Conservation (phyloP, 768 basidiomycete genomes). For the Rhodosporidiobolus sp. region DNA sequence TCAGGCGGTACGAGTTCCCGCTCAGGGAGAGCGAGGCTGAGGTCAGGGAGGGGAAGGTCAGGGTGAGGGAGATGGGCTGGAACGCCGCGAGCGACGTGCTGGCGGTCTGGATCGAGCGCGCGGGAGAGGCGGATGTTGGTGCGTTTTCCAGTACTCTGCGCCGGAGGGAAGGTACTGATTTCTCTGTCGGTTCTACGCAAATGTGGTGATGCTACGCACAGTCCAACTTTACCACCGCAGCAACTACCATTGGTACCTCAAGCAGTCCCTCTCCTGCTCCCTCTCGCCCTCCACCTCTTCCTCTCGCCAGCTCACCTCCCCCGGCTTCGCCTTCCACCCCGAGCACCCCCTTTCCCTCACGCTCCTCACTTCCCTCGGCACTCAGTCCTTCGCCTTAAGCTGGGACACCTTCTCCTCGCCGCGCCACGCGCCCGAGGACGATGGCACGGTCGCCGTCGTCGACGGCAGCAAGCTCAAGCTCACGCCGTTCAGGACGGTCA, state of each 20-base stretch:
- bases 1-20: slow-evolving; percentile 84
- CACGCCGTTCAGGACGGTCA: slow-evolving; percentile 89
- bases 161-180: too few relatives aligned
- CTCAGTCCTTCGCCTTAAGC: slow-evolving; percentile 51
- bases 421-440: slow-evolving; percentile 64
- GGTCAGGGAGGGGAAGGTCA: slow-evolving; percentile 60
- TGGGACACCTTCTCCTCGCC: slow-evolving; percentile 75
- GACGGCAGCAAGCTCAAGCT: slow-evolving; percentile 78
- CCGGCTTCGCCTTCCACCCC: slow-evolving; percentile 79
- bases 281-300: neutral
- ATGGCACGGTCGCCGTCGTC: slow-evolving; percentile 80
- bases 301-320: neutral
- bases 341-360: slow-evolving; percentile 67
- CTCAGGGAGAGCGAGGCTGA: slow-evolving; percentile 52
- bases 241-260: slow-evolving; percentile 98
- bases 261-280: slow-evolving; percentile 70
- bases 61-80: slow-evolving; percentile 75
- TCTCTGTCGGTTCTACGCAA: too few relatives aligned
- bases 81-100: slow-evolving; percentile 82
- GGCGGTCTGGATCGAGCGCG: slow-evolving; percentile 74
- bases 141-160: slow-evolving; percentile 43
- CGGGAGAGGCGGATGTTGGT: slow-evolving; percentile 60
- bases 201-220: slow-evolving; percentile 42
- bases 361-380: slow-evolving; percentile 56
- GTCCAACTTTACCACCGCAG: slow-evolving; percentile 92